phyloP scores from a whole-genome alignment of 805 yeast genomes.

The Nakazawaea pomicola region DNA sequence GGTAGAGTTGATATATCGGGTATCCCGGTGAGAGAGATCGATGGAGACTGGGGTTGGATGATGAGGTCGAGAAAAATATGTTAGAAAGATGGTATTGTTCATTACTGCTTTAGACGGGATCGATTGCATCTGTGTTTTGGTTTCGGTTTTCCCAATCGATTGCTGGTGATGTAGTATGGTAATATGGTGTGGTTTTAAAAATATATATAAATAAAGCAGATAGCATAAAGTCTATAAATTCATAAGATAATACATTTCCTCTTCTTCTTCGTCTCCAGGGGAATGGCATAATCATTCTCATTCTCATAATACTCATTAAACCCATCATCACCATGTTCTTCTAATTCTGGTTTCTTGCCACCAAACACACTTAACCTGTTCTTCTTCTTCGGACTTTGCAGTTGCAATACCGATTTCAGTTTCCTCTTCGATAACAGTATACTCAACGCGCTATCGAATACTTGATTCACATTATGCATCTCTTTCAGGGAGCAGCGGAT shows the following conservation, averaged over 20 bases:
- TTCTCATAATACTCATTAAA: not conserved
- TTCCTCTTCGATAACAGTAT: slow-evolving; percentile 20
- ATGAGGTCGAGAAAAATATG: no score
- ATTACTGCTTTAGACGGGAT: no score
- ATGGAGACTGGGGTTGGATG: no score
- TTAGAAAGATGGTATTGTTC: no score
- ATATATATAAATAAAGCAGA: not conserved
- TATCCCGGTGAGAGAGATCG: no score
- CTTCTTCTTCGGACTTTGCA: slow-evolving; percentile 10
- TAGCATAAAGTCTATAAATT: not conserved
- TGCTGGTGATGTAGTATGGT: no score
- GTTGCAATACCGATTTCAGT: not conserved
- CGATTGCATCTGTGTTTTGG: no score
- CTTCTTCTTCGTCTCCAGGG: not conserved
- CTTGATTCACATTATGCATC: slow-evolving; percentile 58
- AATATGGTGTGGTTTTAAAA: no score
- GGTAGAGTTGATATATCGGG: no score
- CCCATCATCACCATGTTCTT: slow-evolving; percentile 4
- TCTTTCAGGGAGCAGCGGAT: slow-evolving; percentile 76
- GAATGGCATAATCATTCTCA: not conserved
- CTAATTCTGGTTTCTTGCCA: no score
- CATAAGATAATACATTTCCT: not conserved
- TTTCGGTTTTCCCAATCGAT: no score
- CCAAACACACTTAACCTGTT: slow-evolving; percentile 6
- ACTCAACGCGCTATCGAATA: slow-evolving; percentile 59